A percentile compares a stretch with the other conserved stretches of the same genome.
These are phyloP conservation scores for Camellia oleifera DNA, from an alignment of 179 eudicot species.

Conservation along the genomic window DNA sequence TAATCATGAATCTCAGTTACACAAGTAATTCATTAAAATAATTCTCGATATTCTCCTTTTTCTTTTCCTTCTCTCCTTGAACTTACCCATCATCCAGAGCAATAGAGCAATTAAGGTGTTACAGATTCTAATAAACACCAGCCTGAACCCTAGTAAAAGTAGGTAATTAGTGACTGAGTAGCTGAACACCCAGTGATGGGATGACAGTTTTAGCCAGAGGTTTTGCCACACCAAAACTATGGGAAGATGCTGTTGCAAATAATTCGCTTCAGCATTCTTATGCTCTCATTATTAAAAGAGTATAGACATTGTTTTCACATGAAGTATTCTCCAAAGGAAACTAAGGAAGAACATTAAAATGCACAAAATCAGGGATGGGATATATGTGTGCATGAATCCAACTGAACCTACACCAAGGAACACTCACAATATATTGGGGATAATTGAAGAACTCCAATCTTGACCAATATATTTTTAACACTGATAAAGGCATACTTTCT, in stretches of 20 bases:
- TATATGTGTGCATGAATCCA: not conserved
- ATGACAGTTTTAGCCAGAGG: not conserved
- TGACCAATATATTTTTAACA: not conserved
- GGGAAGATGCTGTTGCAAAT: not conserved
- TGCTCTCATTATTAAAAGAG: not conserved
- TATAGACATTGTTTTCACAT: not conserved
- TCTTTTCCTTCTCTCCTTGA: not conserved
- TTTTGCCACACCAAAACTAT: not conserved
- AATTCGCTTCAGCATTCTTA: not conserved
- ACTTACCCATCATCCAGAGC: not conserved
- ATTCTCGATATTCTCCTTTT: not conserved
- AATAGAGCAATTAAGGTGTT: conserved; percentile 5
- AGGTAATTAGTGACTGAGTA: not conserved
- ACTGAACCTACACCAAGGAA: not conserved
- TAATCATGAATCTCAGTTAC: not conserved
- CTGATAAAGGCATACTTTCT: not conserved
- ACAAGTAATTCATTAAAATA: not conserved
- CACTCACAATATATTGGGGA: not conserved
- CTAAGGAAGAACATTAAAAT: not conserved
- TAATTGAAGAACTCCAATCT: not conserved
- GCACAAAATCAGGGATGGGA: not conserved
- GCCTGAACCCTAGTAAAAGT: not conserved
- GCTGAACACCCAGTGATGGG: not conserved
- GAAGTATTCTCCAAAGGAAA: not conserved
- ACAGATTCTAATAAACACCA: not conserved